Conservation (phyloP, 805 yeast species). For the Zygosaccharomyces gambellarensis region DNA sequence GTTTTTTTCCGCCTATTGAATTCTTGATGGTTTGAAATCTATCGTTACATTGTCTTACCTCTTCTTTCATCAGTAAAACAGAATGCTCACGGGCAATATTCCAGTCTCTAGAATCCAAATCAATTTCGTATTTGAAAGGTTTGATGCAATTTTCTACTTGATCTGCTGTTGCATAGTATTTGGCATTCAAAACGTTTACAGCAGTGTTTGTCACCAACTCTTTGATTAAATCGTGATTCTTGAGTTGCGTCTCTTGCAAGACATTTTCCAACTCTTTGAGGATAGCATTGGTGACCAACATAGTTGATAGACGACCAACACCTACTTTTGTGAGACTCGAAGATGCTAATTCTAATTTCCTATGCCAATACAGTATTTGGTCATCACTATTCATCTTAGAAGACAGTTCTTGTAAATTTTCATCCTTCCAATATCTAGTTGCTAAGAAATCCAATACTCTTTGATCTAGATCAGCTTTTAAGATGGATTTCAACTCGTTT, state of each 20-base stretch:
- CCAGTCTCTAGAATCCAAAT: conserved; percentile 96
- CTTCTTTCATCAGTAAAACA: conserved; percentile 69
- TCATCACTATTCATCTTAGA: conserved; percentile 50
- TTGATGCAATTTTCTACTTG: conserved; percentile 98
- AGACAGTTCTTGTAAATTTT: conserved; percentile 46
- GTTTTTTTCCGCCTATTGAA: conserved; percentile 77
- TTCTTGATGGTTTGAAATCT: conserved; percentile 55
- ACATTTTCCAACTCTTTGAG: conserved; percentile 71
- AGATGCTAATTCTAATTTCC: conserved; percentile 78
- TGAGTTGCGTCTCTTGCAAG: conserved; percentile 67
- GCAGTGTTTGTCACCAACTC: conserved; percentile 84
- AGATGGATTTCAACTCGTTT: conserved; percentile 68
- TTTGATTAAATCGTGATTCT: conserved; percentile 81
- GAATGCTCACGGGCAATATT: conserved; percentile 72
- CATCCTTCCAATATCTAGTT: conserved; percentile 80
- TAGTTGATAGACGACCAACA: conserved; percentile 84
- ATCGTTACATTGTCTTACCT: conserved; percentile 71
- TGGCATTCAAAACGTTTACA: conserved; percentile 63
- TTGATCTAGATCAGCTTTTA: conserved; percentile 85
- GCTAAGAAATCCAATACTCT: conserved; percentile 82
- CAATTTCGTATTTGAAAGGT: conserved; percentile 96
- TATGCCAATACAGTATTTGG: conserved; percentile 70
- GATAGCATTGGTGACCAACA: conserved; percentile 74
- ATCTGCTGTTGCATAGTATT: conserved; percentile 89
- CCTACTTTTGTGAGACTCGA: conserved; percentile 87